Evolutionary conservation across 2,329 filamentous ascomycete species (phyloP).

Genomic region (Camptophora hylomeconis): DNA sequence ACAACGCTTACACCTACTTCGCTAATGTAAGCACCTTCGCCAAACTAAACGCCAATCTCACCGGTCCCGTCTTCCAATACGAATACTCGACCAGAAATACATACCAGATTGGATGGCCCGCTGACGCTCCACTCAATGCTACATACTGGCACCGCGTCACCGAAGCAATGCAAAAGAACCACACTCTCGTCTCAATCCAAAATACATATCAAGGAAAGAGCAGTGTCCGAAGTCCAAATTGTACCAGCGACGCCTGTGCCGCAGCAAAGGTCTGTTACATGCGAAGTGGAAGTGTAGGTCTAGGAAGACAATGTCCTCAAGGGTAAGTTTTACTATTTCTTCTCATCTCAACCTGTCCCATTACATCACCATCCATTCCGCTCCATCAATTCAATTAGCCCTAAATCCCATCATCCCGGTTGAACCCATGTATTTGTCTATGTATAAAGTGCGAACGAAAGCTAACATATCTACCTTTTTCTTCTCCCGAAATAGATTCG

Average conservation of each 20-base stretch:
- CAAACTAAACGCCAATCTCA: slow-evolving; percentile 45
- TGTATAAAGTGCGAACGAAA: too few species aligned
- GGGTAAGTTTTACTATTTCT: slow-evolving; percentile 33
- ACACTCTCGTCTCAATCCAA: slow-evolving; percentile 34
- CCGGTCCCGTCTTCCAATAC: slow-evolving; percentile 35
- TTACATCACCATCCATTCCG: not conserved
- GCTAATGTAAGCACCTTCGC: slow-evolving; percentile 39
- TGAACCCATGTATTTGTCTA: too few species aligned
- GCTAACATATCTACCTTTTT: too few species aligned
- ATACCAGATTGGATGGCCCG: slow-evolving; percentile 35
- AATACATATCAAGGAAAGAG: slow-evolving; percentile 42
- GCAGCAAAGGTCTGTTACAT: slow-evolving; percentile 47
- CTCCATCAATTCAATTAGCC: slow-evolving; percentile 1
- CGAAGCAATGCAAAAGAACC: slow-evolving; percentile 41
- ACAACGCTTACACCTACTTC: slow-evolving; percentile 40
- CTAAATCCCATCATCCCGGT: too few species aligned
- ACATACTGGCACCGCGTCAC: slow-evolving; percentile 48
- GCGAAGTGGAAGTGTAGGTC: slow-evolving; percentile 39
- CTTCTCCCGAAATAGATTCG: too few species aligned
- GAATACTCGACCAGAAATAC: slow-evolving; percentile 41
- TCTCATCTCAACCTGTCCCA: not conserved
- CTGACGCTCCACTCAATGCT: slow-evolving; percentile 39
- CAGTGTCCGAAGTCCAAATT: slow-evolving; percentile 38
- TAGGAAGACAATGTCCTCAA: slow-evolving; percentile 40
- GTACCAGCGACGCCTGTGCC: slow-evolving; percentile 38